Evolutionary conservation across 1,284 basidiomycete genomes (phyloP).

Genomic region (Heimioporus retisporus): DNA sequence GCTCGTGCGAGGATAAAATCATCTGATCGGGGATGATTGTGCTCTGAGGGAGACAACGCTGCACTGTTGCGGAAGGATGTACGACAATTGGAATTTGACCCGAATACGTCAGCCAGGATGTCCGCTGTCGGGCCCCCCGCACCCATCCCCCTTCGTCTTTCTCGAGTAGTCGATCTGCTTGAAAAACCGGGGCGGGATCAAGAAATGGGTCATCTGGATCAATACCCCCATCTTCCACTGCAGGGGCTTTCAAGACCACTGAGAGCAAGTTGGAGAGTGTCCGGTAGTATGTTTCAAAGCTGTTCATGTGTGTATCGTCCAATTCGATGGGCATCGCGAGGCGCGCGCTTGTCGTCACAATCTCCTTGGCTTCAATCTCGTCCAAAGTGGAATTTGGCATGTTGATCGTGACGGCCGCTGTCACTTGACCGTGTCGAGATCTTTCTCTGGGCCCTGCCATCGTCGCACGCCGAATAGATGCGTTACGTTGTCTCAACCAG

Average conservation of each 20-base stretch:
- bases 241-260: not conserved
- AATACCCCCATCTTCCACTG: not conserved
- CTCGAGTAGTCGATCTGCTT: not conserved
- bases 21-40: slow-evolving; percentile 11
- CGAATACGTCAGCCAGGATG: slow-evolving; percentile 4
- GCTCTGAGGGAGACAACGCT: not conserved
- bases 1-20: slow-evolving; percentile 6
- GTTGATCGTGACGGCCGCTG: not conserved
- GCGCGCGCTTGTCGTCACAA: slow-evolving; percentile 14
- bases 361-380: slow-evolving; percentile 12
- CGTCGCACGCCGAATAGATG: not conserved
- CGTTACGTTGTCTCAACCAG: too few relatives aligned
- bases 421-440: too few relatives aligned
- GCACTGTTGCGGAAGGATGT: not conserved
- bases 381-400: slow-evolving; percentile 20
- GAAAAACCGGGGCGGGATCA: not conserved
- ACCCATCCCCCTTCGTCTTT: slow-evolving; percentile 30
- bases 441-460: too few relatives aligned
- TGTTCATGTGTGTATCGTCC: slow-evolving; percentile 1
- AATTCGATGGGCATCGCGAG: slow-evolving; percentile 10
- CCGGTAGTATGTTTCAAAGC: slow-evolving; percentile 23
- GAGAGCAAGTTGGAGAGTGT: slow-evolving; percentile 12
- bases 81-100: slow-evolving; percentile 13
- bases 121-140: slow-evolving; percentile 13
- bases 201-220: slow-evolving; percentile 12